A percentile compares a stretch with the other conserved stretches of the same genome.
phyloP scores from a whole-genome alignment of 2,329 filamentous ascomycete genomes.

The Aspergillus awamori region DNA sequence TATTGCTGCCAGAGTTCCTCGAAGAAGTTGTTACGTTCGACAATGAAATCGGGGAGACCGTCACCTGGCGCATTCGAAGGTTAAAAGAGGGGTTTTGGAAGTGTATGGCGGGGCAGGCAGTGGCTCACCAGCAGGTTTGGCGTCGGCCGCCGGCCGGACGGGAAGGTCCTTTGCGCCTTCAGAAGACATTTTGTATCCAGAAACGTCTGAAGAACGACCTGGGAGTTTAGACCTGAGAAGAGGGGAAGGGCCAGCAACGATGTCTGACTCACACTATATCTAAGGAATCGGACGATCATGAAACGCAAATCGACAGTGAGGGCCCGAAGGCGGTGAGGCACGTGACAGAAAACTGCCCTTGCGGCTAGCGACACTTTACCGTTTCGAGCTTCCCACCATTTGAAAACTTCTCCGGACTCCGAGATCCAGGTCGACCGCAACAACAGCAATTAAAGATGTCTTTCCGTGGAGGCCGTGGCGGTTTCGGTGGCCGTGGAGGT shows the following conservation, averaged over 20 bases:
- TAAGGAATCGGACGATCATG: constrained; percentile 10
- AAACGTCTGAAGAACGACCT: constrained; percentile 12
- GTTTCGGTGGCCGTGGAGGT: constrained; percentile 48
- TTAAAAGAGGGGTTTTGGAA: constrained; percentile 31
- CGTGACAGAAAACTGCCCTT: constrained; percentile 40
- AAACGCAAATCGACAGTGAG: constrained; percentile 25
- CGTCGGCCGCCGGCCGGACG: constrained; percentile 37
- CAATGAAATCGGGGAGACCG: constrained; percentile 71
- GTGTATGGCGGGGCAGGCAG: constrained; percentile 37
- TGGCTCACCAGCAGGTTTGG: constrained; percentile 30
- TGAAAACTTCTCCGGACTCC: constrained; percentile 44
- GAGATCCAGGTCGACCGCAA: constrained; percentile 30
- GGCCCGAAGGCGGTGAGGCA: constrained; percentile 40
- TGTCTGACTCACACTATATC: constrained; percentile 16
- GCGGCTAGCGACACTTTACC: constrained; percentile 43
- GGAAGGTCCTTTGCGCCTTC: constrained; percentile 42
- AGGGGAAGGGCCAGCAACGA: constrained; percentile 15
- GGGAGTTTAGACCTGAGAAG: constrained; percentile 28
- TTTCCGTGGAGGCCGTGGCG: constrained; percentile 62
- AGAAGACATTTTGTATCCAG: constrained; percentile 35
- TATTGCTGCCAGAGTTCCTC: constrained; percentile 84
- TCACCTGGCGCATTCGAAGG: constrained; percentile 29
- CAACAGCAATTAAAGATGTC: constrained; percentile 56
- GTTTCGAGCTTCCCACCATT: constrained; percentile 49
- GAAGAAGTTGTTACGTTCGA: constrained; percentile 83